These are phyloP conservation scores for Colletotrichum siamense DNA, from an alignment of 2,329 filamentous ascomycete species.

Conservation along the genomic window DNA sequence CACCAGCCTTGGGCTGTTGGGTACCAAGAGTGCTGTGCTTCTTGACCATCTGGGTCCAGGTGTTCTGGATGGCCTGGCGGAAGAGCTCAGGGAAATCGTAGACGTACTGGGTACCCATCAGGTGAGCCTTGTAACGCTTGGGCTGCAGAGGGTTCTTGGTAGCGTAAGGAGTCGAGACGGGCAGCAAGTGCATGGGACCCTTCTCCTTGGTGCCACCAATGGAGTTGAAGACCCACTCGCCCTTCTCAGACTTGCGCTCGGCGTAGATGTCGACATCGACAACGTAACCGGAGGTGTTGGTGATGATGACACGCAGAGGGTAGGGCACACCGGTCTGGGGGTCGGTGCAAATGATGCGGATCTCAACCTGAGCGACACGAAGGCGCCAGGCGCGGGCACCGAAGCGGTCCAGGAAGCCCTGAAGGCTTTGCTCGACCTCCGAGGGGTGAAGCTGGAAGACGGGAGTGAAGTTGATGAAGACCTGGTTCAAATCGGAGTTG, in stretches of 20 bases:
- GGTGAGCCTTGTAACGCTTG: constrained; percentile 98
- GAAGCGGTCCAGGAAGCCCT: constrained; percentile 95
- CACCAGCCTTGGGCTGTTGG: constrained; percentile 83
- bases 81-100: constrained; percentile 99
- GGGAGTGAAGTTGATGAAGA: constrained; percentile 99
- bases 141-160: constrained; percentile 99
- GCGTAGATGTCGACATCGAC: constrained; percentile 98
- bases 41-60: constrained; percentile 79
- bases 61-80: constrained; percentile 96
- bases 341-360: constrained; percentile 97
- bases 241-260: constrained; percentile 97
- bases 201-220: constrained; percentile 95
- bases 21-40: constrained; percentile 76
- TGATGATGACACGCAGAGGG: constrained; percentile 94
- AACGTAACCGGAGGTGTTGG: constrained; percentile 97
- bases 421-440: constrained; percentile 91
- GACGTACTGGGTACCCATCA: constrained; percentile 99
- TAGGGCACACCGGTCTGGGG: constrained; percentile 82
- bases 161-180: constrained; percentile 90
- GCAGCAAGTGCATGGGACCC: constrained; percentile 90
- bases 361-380: constrained; percentile 95
- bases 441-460: constrained; percentile 90
- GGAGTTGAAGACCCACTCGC: constrained; percentile 98
- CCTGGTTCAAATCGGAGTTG: constrained; percentile 98
- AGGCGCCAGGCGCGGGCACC: constrained; percentile 94